Percentiles rank a stretch among this genome's conserved stretches.
Conservation (phyloP, 768 basidiomycete species). For the Boletus rubescentipes region DNA sequence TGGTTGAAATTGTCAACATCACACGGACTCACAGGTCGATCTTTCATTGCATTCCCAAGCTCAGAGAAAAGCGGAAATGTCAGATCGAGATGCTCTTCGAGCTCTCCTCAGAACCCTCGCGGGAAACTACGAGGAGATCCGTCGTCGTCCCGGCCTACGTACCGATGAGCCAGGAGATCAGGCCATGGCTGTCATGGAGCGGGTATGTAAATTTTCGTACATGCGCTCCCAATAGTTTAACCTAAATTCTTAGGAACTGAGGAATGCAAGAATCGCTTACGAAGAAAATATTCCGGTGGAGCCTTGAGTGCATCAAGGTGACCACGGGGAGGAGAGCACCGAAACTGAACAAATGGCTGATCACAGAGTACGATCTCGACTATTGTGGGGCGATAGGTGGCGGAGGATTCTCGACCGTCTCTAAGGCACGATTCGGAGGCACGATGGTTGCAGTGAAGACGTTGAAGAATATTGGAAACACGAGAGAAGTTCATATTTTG, state of each 20-base stretch:
- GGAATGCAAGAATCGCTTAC: neutral
- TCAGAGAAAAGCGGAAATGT: neutral
- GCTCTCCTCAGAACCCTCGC: neutral
- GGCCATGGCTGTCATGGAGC: slow-evolving; percentile 2
- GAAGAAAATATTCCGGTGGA: neutral
- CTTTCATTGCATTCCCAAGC: neutral
- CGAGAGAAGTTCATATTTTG: neutral
- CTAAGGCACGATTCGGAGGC: neutral
- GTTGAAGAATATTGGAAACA: neutral
- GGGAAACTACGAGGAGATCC: slow-evolving; percentile 2
- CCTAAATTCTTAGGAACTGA: neutral
- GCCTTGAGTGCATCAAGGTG: neutral
- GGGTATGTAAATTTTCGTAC: neutral
- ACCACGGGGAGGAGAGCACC: slow-evolving; percentile 6
- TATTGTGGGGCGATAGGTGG: slow-evolving; percentile 22
- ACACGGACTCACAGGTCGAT: neutral
- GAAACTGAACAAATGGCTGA: slow-evolving; percentile 18
- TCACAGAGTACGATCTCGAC: slow-evolving; percentile 29
- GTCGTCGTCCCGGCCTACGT: neutral
- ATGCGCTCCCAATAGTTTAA: neutral
- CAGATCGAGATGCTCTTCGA: neutral
- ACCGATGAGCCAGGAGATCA: slow-evolving; percentile 1
- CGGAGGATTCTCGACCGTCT: slow-evolving; percentile 23
- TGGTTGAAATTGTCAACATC: neutral
- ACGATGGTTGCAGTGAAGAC: slow-evolving; percentile 5